These are phyloP conservation scores for Dalbergia cultrata DNA, from an alignment of 306 rosid genomes.

Conservation along the genomic window DNA sequence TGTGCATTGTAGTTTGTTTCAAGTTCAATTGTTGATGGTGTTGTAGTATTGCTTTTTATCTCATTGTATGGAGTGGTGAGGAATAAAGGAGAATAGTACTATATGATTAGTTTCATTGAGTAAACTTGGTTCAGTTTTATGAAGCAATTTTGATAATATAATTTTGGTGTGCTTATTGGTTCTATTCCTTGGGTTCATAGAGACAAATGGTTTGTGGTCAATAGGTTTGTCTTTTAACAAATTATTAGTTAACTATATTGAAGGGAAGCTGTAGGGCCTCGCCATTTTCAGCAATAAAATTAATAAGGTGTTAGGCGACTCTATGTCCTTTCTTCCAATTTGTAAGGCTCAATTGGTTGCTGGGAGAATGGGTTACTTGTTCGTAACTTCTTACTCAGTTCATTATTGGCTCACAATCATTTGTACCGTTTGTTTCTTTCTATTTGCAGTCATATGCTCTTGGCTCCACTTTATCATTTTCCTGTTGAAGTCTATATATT, in stretches of 20 bases:
- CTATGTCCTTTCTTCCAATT: conserved; percentile 9
- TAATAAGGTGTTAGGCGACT: not conserved
- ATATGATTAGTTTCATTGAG: too few relatives aligned
- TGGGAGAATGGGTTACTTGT: conserved; percentile 21
- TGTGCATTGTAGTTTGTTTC: conserved; percentile 21
- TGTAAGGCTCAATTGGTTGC: conserved; percentile 19
- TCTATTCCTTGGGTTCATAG: conserved; percentile 32
- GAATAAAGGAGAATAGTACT: not conserved
- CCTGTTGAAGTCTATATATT: conserved; percentile 31
- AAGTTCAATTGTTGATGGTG: conserved; percentile 5
- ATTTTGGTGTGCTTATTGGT: not conserved
- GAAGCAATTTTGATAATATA: not conserved
- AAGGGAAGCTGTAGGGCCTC: conserved; percentile 27
- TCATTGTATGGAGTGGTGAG: conserved; percentile 10
- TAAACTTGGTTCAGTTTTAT: not conserved
- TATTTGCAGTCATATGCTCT: conserved; percentile 13
- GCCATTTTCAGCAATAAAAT: not conserved
- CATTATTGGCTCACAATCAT: not conserved
- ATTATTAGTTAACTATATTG: conserved; percentile 3
- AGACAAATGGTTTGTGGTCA: conserved; percentile 19
- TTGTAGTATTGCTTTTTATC: not conserved
- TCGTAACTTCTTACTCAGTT: conserved; percentile 10
- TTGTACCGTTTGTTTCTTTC: conserved; percentile 13
- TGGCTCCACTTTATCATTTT: conserved; percentile 12
- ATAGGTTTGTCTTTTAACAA: conserved; percentile 21